These are phyloP conservation scores for Buxus sempervirens DNA, from an alignment of 164 flowering plant genomes.

Conservation along the genomic window DNA sequence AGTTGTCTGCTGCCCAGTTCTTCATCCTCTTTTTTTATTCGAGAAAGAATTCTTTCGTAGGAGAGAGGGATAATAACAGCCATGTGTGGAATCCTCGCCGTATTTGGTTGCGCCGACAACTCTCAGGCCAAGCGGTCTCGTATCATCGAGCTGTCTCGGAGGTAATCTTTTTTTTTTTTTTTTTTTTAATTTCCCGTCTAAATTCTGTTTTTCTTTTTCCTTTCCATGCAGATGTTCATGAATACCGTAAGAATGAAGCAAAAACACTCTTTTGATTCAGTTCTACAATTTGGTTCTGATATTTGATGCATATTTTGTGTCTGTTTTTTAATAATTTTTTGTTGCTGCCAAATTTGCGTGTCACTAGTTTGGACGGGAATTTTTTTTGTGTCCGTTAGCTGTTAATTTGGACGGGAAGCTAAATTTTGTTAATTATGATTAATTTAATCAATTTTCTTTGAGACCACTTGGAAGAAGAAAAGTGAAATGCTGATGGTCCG, in stretches of 20 bases:
- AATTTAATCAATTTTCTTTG: too few relatives aligned
- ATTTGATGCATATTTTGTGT: neutral
- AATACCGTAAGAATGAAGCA: neutral
- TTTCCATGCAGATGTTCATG: neutral
- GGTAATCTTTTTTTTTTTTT: constrained; percentile 30
- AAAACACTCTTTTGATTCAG: neutral
- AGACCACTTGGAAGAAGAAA: neutral
- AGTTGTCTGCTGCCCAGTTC: neutral
- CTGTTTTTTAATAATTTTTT: neutral
- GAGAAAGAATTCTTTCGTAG: neutral
- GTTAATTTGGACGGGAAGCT: neutral
- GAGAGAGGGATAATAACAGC: constrained; percentile 17
- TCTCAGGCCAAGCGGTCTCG: constrained; percentile 83
- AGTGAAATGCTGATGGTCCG: neutral
- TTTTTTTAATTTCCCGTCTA: neutral
- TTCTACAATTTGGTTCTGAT: neutral
- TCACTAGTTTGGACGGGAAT: neutral
- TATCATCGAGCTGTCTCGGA: constrained; percentile 83
- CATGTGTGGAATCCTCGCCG: constrained; percentile 98
- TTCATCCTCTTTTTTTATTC: neutral
- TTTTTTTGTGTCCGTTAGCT: neutral
- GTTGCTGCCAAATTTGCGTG: neutral
- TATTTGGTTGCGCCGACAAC: constrained; percentile 67
- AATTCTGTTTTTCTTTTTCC: too few relatives aligned
- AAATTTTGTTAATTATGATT: neutral